Evolutionary conservation across 2,329 filamentous ascomycete species (phyloP), one percentile per base, ranked within the genome.

Genomic region (Trichoderma sp.): DNA sequence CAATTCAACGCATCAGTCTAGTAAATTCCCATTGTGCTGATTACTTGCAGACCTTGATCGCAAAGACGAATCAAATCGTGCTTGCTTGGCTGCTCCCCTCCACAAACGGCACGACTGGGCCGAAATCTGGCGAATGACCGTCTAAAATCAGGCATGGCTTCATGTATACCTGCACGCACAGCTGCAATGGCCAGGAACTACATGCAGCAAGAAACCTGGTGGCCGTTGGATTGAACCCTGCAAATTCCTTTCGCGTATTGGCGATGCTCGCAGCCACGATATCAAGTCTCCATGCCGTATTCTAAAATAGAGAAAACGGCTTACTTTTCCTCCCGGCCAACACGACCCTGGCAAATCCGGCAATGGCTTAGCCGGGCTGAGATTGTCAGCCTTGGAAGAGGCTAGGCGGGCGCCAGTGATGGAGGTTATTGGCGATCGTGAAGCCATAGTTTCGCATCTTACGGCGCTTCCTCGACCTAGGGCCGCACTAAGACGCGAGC

Each of bases 391-490:
- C 28, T n/a, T 18, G 8, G 28, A 60, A 60, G 21, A 28, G 32
- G 8, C 64, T 67, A 67, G 64, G 30, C 47, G 47, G 64, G 47
- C 64, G 24, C 64, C 64, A 57, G 21, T 28, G 57, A 34, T 21
- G 15, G 51, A 39, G 64, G 51, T 24, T 28, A 67, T 67, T 67
- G 64, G 47, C 47, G 64, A 67, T 67, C 47, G 47, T 57, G 47
- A 65, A 32, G 32, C 64, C 15, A 57, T 67, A 67, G 64, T 57
- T 56, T 67, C 51, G 32, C 51, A 36, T 66, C 47, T 36, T 56
- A n/a, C 28, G 51, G 47, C 63, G 47, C 63, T 66, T 66, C 63
- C 21, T 56, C 30, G 47, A 56, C 51, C 64, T 67, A 67, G 51
- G 64, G 30, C 64, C 64, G 51, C 51, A 67, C 64, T 64, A 53